Evolutionary conservation across 208 protist genomes (phyloP).

Genomic region (Trypanosoma conorhini): DNA sequence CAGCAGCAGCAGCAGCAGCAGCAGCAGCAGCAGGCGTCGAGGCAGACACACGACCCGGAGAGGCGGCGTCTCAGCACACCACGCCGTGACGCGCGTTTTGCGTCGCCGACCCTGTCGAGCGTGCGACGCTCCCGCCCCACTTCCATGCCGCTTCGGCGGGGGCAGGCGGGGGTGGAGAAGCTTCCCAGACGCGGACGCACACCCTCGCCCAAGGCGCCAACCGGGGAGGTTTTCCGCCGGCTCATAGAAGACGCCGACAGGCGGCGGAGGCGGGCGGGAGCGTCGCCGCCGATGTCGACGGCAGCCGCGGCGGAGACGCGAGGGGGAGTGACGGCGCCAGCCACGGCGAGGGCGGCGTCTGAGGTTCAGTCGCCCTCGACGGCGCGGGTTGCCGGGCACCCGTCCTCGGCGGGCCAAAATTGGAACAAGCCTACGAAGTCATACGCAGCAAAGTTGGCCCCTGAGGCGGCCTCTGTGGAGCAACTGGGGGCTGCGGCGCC

Average conservation of each 20-base stretch:
- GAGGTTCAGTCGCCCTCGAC: slow-evolving; percentile 3
- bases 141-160: neutral
- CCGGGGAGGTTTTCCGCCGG: slow-evolving; percentile 23
- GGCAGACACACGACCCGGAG: neutral
- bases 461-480: slow-evolving; percentile 26
- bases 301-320: neutral
- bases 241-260: slow-evolving; percentile 28
- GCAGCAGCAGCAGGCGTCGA: neutral
- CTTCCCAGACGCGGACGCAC: neutral
- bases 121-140: neutral
- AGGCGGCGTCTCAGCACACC: neutral
- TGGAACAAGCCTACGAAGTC: slow-evolving; percentile 69
- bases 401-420: neutral
- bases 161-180: neutral
- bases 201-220: neutral
- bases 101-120: slow-evolving; percentile 28
- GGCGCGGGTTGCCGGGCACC: neutral
- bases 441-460: slow-evolving; percentile 50
- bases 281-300: slow-evolving; percentile 1
- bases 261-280: slow-evolving; percentile 3
- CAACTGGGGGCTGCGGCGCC: slow-evolving; percentile 29
- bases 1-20: too few species aligned
- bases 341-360: neutral
- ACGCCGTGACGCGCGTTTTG: slow-evolving; percentile 9
- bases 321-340: neutral